Evolutionary conservation across 345 rosid species (phyloP).

Genomic region (Nephelium lappaceum): DNA sequence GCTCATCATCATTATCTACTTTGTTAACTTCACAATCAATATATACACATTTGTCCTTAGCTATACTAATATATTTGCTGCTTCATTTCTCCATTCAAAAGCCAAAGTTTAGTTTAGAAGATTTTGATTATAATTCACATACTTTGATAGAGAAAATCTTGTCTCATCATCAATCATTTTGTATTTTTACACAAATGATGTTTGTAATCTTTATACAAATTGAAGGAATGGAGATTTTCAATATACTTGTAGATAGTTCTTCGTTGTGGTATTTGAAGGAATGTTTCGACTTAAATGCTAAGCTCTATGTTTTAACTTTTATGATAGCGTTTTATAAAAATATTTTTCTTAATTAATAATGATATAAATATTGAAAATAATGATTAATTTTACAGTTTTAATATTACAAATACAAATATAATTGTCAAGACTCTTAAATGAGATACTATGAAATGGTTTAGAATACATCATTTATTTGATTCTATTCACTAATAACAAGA

Average conservation of each 20-base stretch:
- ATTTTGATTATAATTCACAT: background rate
- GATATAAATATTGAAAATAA: too few relatives aligned
- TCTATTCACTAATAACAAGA: too few relatives aligned
- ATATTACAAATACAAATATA: too few relatives aligned
- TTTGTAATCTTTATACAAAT: background rate
- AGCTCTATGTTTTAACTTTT: background rate
- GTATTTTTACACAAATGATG: background rate
- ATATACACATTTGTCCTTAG: background rate
- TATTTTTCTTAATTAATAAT: too few relatives aligned
- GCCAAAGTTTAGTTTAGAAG: background rate
- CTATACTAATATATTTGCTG: background rate
- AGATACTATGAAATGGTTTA: too few relatives aligned
- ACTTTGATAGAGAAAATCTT: background rate
- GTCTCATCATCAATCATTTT: constrained; percentile 8
- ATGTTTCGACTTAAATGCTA: background rate
- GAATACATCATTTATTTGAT: too few relatives aligned
- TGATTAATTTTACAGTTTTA: too few relatives aligned
- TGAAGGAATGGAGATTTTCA: constrained; percentile 12
- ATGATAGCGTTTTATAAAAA: too few relatives aligned
- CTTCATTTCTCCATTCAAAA: background rate
- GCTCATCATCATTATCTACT: background rate
- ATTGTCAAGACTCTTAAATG: too few relatives aligned
- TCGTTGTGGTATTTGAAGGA: background rate
- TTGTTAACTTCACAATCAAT: background rate
- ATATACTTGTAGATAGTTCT: constrained; percentile 1